Base-by-base conservation (phyloP, 2,329 filamentous ascomycete species). In the Hypoxylon sp. region DNA sequence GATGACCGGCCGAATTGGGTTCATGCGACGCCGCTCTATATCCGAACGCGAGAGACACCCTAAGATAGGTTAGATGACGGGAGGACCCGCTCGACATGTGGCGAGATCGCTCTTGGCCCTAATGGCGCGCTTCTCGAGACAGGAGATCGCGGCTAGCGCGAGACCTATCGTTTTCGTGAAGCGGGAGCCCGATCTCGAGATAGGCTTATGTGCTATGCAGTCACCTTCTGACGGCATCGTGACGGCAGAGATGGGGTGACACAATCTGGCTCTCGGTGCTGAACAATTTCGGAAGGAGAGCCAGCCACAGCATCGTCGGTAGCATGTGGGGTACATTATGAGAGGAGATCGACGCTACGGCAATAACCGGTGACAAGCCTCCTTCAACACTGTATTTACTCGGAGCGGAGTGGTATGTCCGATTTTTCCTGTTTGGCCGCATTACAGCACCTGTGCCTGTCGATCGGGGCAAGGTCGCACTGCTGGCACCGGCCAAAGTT, bases 101-200 rank as follows among this genome's bases (percentile, higher is more conserved):
- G 44, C 53, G 57, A 65, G 52, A 59, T 67, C 56, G 61, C 53
- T 58, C 57, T 58, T 55, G 32, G 49, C 46, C 14, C 24, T 30
- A 48, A 56, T 57, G 28, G 45, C 46, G 22, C 45, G 46, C 32
- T 44, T 55, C 44, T 55, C 22, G 12, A 36, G 38, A 57, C 52
- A 42, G 36, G 30, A 46, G 49, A 52, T 32, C 30, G 52, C 20
- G 36, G 20, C 32, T 61, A 52, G 48, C 44, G 40, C 33, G 50
- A 51, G 49, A 44, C 48, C 36, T 50, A 49, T 50, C 48, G 44
- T 58, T 32, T 32, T 50, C 33, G 18, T 22, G 44, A 40, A 16
- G 24, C n/a, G 42, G 28, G 32, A 61, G 32, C 26, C 46, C 12
- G 44, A 36, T 61, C 42, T 22, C 32, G 12, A 14, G 26, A 38